Base-by-base conservation (phyloP, 2,329 filamentous ascomycete species). In the Sporothrix variecibatus region DNA sequence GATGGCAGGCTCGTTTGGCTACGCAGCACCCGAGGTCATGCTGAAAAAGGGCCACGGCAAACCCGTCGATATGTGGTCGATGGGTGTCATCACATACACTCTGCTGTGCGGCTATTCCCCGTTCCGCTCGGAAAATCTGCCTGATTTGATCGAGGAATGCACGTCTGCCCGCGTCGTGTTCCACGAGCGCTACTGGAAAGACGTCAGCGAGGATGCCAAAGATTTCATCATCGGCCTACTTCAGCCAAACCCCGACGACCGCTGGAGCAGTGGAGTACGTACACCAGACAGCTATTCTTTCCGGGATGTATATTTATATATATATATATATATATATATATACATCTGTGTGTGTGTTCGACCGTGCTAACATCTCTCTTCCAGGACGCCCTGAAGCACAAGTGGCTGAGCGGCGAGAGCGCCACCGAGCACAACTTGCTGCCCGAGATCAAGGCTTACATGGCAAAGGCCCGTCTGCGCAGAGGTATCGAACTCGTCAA, bases 1-100 rank as follows among this genome's bases (percentile, higher is more conserved):
- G 71, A 99, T 99, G 96, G 96, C 96, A 60, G 96, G 96, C 60
- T 98, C 96, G 0, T 98, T 99, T 81, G 96, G 96, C 72, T 99
- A 99, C 80, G 96, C 96, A 26, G 96, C 96, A 1, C 96, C 96
- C 9, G 96, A 99, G 83, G 95, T 99, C 75, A 99, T 99, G 96
- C 87, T 97, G 77, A 98, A 98, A 87, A 91, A 94, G 81, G 96
- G 96, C 26, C 97, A 99, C 82, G 96, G 96, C 81, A 99, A 98
- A 84, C 94, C 96, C 4, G 96, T 98, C 46, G 96, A 99, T 81
- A 97, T 99, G 94, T 99, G 96, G 96, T 98, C 96, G 2, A 89
- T 99, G 84, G 96, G 96, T 76, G 96, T 99, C 80, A 99, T 99
- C 80, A 98, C 96, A 58, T 99, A 99, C 84, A 99, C 96, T 20